Evolutionary conservation across 495 filamentous ascomycete genomes (phyloP).

Genomic region (Neurospora terricola): DNA sequence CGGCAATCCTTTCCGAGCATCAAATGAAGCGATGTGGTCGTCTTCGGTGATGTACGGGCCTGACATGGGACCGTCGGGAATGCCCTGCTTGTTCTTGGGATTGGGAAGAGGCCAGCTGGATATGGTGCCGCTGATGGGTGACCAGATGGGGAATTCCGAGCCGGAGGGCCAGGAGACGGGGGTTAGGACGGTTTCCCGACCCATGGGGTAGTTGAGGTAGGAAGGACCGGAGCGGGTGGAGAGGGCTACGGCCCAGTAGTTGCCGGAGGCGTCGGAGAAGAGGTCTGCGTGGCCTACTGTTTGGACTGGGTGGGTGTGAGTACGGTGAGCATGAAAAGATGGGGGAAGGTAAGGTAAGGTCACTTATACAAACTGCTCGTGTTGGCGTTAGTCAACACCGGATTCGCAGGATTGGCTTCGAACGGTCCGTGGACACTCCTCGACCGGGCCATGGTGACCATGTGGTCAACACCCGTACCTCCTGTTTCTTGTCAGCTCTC

Average conservation of each 20-base stretch:
- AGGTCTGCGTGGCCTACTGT: slow-evolving; percentile 43
- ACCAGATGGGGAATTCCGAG: slow-evolving; percentile 28
- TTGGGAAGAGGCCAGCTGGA: slow-evolving; percentile 32
- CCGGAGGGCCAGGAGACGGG: slow-evolving; percentile 40
- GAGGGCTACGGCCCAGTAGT: slow-evolving; percentile 42
- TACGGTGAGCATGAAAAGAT: not conserved
- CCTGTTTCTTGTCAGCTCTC: slow-evolving; percentile 12
- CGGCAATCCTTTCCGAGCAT: slow-evolving; percentile 19
- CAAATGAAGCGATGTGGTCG: slow-evolving; percentile 31
- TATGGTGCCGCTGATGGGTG: slow-evolving; percentile 35
- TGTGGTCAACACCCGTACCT: slow-evolving; percentile 48
- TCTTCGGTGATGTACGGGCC: slow-evolving; percentile 26
- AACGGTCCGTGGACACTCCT: slow-evolving; percentile 44
- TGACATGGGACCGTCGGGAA: slow-evolving; percentile 10
- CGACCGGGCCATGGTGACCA: slow-evolving; percentile 42
- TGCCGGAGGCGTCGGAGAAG: slow-evolving; percentile 38
- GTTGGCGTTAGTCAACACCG: slow-evolving; percentile 44
- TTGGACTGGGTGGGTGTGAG: slow-evolving; percentile 24
- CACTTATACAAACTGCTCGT: slow-evolving; percentile 33
- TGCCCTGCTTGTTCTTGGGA: not conserved
- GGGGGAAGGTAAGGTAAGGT: not conserved
- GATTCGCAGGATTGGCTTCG: slow-evolving; percentile 41
- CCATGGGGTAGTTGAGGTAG: slow-evolving; percentile 49
- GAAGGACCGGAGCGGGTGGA: slow-evolving; percentile 38
- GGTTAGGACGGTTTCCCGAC: slow-evolving; percentile 47